Conservation (phyloP, 2,329 filamentous ascomycete species). For the Tolypocladium endophyticum region DNA sequence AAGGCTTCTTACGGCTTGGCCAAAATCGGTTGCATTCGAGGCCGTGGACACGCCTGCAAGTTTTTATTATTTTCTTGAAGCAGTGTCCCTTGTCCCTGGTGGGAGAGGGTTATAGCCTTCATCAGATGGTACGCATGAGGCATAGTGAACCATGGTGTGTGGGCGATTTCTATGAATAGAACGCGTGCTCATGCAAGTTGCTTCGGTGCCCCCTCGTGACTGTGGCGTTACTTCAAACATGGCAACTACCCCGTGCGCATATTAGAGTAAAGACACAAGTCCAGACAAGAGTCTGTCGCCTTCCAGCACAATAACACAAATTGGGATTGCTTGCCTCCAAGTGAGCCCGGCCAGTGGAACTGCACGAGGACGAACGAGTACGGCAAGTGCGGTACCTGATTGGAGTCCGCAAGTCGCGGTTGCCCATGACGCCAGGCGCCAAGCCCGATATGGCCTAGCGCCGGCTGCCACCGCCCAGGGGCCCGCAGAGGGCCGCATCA, state of each 20-base stretch:
- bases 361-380: too few species aligned
- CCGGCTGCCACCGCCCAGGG: conserved; percentile 7
- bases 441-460: conserved; percentile 11
- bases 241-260: background rate
- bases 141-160: background rate
- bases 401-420: background rate
- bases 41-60: too few species aligned
- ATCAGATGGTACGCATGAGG: too few species aligned
- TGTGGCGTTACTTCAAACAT: background rate
- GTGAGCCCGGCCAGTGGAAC: background rate
- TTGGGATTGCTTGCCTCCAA: background rate
- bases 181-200: background rate
- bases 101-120: too few species aligned
- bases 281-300: background rate
- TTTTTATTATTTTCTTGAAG: too few species aligned
- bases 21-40: background rate
- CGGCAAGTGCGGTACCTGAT: too few species aligned
- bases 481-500: conserved; percentile 3
- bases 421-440: conserved; percentile 6
- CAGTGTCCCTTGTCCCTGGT: too few species aligned
- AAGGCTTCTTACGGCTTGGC: too few species aligned
- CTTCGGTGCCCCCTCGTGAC: background rate
- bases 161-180: background rate
- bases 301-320: background rate
- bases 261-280: background rate